Base-by-base conservation (phyloP, 1,284 basidiomycete genomes). In the Trichosporon ovoides region DNA sequence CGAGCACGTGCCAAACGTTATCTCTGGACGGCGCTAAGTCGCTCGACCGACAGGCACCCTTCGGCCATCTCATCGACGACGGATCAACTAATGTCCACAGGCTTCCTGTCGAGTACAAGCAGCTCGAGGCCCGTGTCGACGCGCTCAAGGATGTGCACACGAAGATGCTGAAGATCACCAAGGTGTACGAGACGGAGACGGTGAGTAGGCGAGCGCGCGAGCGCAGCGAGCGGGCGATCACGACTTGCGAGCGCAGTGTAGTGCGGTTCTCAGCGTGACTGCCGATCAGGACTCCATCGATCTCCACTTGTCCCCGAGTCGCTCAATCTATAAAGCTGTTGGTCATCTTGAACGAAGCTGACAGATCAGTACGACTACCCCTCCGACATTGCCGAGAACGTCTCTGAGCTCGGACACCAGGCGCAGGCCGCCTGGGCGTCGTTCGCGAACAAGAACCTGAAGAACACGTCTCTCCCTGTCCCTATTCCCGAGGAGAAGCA, bases 121-220 rank as follows among this genome's bases (percentile, higher is more conserved):
- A 94, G 71, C 85, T 98, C 67, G 95, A 98, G 79, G 82, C 87
- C 50, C 87, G 93, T 57, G 95, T 98, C 38, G 96, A 98, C 78
- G 91, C 91, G 35, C 84, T 98, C 55, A 86, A 87, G 68, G 80
- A 82, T 56, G 86, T 89, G 1, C 94, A 98, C 76, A 75, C 87
- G 58, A 78, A 83, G 22, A 68, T 98, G 48, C 83, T 96, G 76
- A 96, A 88, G 79, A 86, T 92, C 63, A 85, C 89, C 64, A 89
- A 85, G 73, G 89, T 89, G 24, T 92, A 91, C 81, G 89, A 91
- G 67, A 82, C 81, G 48, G 91, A 93, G 73, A 68, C 71, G 34
- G 76, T 76, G 57, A 63, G 75, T 67, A 9, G 5, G 5, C 35
- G 14, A 31, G 52, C 18, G 49, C 31, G 4, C 22, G 12, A 20